Percentiles rank a stretch among this genome's conserved stretches.
Evolutionary conservation across 2,329 filamentous ascomycete genomes (phyloP).

Genomic region (Colletotrichum tamarilloi): DNA sequence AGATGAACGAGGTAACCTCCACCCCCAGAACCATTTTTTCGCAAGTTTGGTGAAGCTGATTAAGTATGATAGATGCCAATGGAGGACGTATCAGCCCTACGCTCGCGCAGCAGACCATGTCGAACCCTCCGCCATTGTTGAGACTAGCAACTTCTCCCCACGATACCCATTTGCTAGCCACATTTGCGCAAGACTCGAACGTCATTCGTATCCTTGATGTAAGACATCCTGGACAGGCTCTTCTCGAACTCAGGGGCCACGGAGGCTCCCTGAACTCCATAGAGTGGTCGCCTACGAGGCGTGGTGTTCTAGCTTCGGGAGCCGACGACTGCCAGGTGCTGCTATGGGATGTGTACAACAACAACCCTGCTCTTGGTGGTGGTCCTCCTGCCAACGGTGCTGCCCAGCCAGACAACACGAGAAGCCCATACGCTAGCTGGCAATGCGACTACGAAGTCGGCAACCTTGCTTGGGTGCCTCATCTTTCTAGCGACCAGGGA

Average conservation of each 20-base stretch:
- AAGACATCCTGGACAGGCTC: constrained; percentile 92
- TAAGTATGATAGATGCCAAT: constrained; percentile 57
- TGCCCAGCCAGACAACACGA: constrained; percentile 65
- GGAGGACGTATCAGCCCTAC: constrained; percentile 78
- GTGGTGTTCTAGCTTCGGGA: constrained; percentile 90
- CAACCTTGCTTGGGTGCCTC: constrained; percentile 87
- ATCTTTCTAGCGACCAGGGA: constrained; percentile 74
- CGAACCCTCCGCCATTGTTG: constrained; percentile 80
- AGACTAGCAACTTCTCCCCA: constrained; percentile 91
- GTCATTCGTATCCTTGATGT: constrained; percentile 96
- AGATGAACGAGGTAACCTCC: constrained; percentile 71
- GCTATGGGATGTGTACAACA: constrained; percentile 90
- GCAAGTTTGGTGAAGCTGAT: constrained; percentile 5
- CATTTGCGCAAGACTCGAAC: constrained; percentile 93
- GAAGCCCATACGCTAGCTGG: constrained; percentile 81
- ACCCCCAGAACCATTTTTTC: too few relatives aligned
- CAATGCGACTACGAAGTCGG: constrained; percentile 88
- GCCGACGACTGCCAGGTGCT: constrained; percentile 92
- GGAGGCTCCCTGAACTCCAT: constrained; percentile 88
- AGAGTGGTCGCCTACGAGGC: constrained; percentile 91
- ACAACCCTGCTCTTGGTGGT: constrained; percentile 58
- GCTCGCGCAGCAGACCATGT: constrained; percentile 80
- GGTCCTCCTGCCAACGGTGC: constrained; percentile 59
- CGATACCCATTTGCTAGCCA: constrained; percentile 95
- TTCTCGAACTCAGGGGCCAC: constrained; percentile 93